Evolutionary conservation across 2,329 filamentous ascomycete species (phyloP).

Genomic region (Fusarium praegraminearum): DNA sequence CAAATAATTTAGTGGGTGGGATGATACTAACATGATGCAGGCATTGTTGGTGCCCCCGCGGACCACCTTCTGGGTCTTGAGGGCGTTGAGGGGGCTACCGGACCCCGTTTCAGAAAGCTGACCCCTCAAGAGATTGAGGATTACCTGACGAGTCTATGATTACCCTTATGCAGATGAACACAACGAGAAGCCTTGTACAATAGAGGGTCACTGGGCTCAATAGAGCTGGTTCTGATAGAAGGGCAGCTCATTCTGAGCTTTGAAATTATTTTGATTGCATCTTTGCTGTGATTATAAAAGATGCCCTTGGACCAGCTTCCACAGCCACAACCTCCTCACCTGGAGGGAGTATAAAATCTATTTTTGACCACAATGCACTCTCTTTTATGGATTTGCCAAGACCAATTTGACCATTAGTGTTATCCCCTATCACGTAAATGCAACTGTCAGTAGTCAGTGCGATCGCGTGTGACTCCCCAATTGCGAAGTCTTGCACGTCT

Average conservation of each 20-base stretch:
- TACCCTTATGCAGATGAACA: slow-evolving; percentile 44
- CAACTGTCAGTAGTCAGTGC: slow-evolving; percentile 62
- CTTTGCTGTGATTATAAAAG: slow-evolving; percentile 60
- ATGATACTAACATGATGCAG: slow-evolving; percentile 59
- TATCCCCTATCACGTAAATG: slow-evolving; percentile 68
- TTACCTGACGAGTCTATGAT: slow-evolving; percentile 96
- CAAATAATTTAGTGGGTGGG: accelerated
- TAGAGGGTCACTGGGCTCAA: slow-evolving; percentile 60
- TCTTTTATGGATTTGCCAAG: slow-evolving; percentile 45
- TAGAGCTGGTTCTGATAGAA: slow-evolving; percentile 48
- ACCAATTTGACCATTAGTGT: slow-evolving; percentile 71
- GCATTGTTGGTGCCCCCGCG: slow-evolving; percentile 94
- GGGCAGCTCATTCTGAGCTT: slow-evolving; percentile 22
- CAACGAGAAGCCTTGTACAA: slow-evolving; percentile 58
- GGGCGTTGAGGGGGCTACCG: slow-evolving; percentile 85
- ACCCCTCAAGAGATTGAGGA: slow-evolving; percentile 99
- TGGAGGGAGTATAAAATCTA: slow-evolving; percentile 47
- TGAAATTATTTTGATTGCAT: slow-evolving; percentile 25
- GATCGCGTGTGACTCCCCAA: slow-evolving; percentile 71
- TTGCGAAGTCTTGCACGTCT: slow-evolving; percentile 67
- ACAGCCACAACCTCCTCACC: slow-evolving; percentile 56
- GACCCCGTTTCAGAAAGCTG: slow-evolving; percentile 92
- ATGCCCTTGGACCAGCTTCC: slow-evolving; percentile 61
- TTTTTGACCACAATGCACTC: slow-evolving; percentile 53
- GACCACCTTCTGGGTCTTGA: slow-evolving; percentile 93